Conservation (phyloP, 73 alveolate genomes). For the Blepharisma stoltei region DNA sequence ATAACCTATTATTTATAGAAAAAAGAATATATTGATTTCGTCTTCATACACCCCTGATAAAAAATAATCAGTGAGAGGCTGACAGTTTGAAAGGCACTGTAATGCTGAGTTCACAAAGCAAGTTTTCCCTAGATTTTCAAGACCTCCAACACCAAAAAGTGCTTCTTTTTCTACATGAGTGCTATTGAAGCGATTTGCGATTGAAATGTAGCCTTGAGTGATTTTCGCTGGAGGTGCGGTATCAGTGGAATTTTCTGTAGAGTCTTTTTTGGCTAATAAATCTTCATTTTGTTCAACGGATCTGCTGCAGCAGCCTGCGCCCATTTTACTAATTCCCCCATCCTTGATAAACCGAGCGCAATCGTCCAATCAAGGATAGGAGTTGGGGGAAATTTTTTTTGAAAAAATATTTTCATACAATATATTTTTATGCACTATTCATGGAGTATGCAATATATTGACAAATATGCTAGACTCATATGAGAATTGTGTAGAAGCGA, state of each 20-base stretch:
- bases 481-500: too few relatives aligned
- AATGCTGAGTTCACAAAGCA: conserved; percentile 92
- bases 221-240: not conserved
- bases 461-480: too few relatives aligned
- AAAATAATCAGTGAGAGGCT: conserved; percentile 86
- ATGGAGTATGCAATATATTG: too few relatives aligned
- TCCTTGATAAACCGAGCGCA: too few relatives aligned
- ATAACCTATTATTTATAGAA: too few relatives aligned
- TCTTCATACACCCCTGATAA: conserved; percentile 45
- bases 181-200: not conserved
- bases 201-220: not conserved
- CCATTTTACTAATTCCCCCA: not conserved
- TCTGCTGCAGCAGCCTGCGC: conserved; percentile 13
- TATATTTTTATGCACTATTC: too few relatives aligned
- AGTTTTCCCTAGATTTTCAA: conserved; percentile 89
- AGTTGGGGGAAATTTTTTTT: too few relatives aligned
- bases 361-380: too few relatives aligned
- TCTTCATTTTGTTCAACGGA: not conserved
- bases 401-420: too few relatives aligned
- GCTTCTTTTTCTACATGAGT: too few relatives aligned
- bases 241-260: not conserved
- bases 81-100: conserved; percentile 81
- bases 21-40: conserved; percentile 55
- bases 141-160: conserved; percentile 70
- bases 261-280: not conserved